These are phyloP conservation scores for Paramecium pentaurelia DNA, from an alignment of 73 alveolate genomes.

Conservation along the genomic window DNA sequence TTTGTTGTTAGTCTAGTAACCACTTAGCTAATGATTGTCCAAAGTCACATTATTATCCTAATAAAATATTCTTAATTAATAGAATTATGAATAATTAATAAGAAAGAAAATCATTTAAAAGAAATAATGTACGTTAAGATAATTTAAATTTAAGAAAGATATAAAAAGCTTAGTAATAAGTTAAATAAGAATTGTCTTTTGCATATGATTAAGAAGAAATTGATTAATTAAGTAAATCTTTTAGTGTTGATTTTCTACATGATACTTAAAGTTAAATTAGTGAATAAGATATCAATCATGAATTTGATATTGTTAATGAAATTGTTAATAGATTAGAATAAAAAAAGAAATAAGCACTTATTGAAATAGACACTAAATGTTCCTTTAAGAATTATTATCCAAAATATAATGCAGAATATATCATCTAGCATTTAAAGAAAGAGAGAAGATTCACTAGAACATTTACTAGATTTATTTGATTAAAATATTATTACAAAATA, in stretches of 20 bases:
- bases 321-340: slow-evolving; percentile 37
- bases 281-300: neutral
- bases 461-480: neutral
- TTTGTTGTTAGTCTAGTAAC: neutral
- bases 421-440: neutral
- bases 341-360: neutral
- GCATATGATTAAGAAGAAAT: neutral
- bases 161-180: neutral
- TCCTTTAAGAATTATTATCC: slow-evolving; percentile 4
- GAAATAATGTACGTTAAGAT: neutral
- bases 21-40: slow-evolving; percentile 43
- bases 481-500: neutral
- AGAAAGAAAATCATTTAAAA: neutral
- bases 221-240: neutral
- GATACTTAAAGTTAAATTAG: neutral
- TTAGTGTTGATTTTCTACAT: neutral
- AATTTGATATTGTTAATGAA: neutral
- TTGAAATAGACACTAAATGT: neutral
- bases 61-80: neutral
- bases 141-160: neutral
- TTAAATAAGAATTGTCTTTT: neutral
- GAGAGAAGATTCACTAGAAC: slow-evolving; percentile 22
- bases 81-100: neutral
- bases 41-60: slow-evolving; percentile 15
- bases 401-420: neutral